Conservation (phyloP, 2,329 filamentous ascomycete species). For the Hypomyces perniciosus region DNA sequence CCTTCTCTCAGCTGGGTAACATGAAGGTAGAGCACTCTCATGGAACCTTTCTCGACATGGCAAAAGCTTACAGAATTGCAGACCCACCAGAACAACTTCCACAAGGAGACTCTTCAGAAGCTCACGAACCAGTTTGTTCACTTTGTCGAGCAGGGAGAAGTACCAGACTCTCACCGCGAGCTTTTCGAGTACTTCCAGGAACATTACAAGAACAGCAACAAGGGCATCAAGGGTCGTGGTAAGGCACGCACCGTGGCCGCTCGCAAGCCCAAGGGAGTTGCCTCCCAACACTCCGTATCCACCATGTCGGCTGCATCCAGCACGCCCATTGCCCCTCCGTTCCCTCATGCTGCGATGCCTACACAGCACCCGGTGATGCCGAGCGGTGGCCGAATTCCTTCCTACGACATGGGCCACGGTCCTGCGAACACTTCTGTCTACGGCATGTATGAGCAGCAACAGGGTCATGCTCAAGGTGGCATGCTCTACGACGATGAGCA, state of each 20-base stretch:
- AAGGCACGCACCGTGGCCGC: slow-evolving; percentile 65
- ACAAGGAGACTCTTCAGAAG: slow-evolving; percentile 63
- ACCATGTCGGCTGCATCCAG: slow-evolving; percentile 18
- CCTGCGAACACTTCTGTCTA: slow-evolving; percentile 30
- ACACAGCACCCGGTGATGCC: slow-evolving; percentile 24
- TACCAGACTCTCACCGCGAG: slow-evolving; percentile 64
- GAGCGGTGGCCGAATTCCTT: slow-evolving; percentile 23
- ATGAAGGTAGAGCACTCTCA: slow-evolving; percentile 61
- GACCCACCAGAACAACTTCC: slow-evolving; percentile 94
- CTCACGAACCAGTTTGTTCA: slow-evolving; percentile 66
- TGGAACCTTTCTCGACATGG: neutral
- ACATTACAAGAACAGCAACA: slow-evolving; percentile 97
- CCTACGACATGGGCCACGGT: slow-evolving; percentile 28
- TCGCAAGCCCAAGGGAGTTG: slow-evolving; percentile 24
- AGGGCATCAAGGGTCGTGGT: slow-evolving; percentile 93
- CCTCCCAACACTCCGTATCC: slow-evolving; percentile 6
- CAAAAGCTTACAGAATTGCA: slow-evolving; percentile 27
- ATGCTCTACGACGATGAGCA: slow-evolving; percentile 42
- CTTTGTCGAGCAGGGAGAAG: slow-evolving; percentile 48
- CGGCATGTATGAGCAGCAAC: slow-evolving; percentile 43
- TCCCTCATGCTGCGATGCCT: slow-evolving; percentile 24
- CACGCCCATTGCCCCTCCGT: slow-evolving; percentile 16
- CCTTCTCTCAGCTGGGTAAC: slow-evolving; percentile 86
- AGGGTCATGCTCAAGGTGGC: slow-evolving; percentile 25
- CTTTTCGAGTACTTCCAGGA: slow-evolving; percentile 78